Evolutionary conservation across 257 asterid genomes (phyloP), one percentile per base, ranked within the genome.

Genomic region (Jaltomata sinuosa): DNA sequence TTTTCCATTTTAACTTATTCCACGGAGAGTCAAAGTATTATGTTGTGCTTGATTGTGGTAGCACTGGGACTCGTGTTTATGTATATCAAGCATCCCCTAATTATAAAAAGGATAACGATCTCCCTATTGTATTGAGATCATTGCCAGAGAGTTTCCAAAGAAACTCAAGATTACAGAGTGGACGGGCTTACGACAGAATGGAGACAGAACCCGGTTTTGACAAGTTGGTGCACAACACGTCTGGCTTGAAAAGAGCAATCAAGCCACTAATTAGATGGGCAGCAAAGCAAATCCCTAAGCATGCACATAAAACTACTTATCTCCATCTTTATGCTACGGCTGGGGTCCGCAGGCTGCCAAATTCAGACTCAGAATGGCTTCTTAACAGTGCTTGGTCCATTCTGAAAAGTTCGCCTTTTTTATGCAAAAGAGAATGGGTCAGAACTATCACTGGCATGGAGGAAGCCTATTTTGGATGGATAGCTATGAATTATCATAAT

Each of bases 181-280:
- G 97, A 47, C 95, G 99, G 80, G 99, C 99, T 80, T 97, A 94
- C 89, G 92, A 94, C 90, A 88, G 99, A 88, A 95, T 94, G 98
- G 99, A 97, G 90, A 94, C 97, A 11, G 99, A 95, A 89, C 99
- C 99, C 49, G 99, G 99, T 25, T 90, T 97, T 83, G 99, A 97
- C 91, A 97, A 93, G 89, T 90, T 97, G 91, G 97, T 97, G 62
- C 94, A 87, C 84, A 91, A 97, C 86, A 85, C 81, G 59, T 89
- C 99, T 52, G 95, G 98, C 19, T 86, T 95, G 92, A 91, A 80
- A 85, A 62, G 84, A 84, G 96, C 91, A 85, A 90, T 93, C 53
- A 89, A 87, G 76, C 99, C 99, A 59, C 98, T 95, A 61, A 86
- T 95, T 81, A 91, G 74, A 83, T 97, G 99, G 99, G 99, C 99